phyloP scores from a whole-genome alignment of 768 basidiomycete genomes.

The Boletus rufocinnamomeus region DNA sequence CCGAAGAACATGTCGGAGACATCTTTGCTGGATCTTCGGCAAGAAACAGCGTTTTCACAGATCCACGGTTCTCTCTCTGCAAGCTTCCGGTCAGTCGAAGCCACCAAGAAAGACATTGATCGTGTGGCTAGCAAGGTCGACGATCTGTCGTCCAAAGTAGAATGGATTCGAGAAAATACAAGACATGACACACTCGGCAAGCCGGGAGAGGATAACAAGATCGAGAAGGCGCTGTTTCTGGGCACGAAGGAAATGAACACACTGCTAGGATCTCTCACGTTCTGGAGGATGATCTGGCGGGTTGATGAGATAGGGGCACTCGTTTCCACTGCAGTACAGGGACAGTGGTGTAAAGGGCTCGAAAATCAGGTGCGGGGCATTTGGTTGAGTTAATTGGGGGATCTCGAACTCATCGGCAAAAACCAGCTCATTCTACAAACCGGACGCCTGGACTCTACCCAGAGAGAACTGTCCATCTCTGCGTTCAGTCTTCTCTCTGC shows the following conservation, averaged over 20 bases:
- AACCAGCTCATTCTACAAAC: constrained; percentile 63
- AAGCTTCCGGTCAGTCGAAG: constrained; percentile 35
- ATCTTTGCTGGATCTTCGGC: constrained; percentile 32
- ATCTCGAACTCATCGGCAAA: neutral
- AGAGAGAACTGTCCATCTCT: constrained; percentile 43
- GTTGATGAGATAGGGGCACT: constrained; percentile 43
- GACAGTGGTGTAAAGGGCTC: constrained; percentile 45
- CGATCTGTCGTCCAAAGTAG: constrained; percentile 40
- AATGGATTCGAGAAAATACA: constrained; percentile 40
- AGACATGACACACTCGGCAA: constrained; percentile 42
- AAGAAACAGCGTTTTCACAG: constrained; percentile 41
- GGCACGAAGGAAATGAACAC: constrained; percentile 33
- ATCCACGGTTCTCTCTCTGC: constrained; percentile 43
- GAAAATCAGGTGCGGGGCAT: constrained; percentile 48
- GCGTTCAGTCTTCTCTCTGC: constrained; percentile 43
- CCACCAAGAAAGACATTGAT: constrained; percentile 38
- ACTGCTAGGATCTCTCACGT: constrained; percentile 37
- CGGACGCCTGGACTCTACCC: constrained; percentile 54
- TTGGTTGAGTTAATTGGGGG: neutral
- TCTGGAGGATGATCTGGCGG: constrained; percentile 43
- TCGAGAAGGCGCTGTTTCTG: constrained; percentile 32
- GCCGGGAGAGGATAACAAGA: constrained; percentile 21
- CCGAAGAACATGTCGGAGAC: constrained; percentile 3
- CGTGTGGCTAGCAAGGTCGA: constrained; percentile 37
- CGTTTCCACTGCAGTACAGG: constrained; percentile 35